A percentile compares a stretch with the other conserved stretches of the same genome.
These are phyloP conservation scores for Globisporangium cylindrosporum DNA, from an alignment of 352 stramenopile species.

Conservation along the genomic window DNA sequence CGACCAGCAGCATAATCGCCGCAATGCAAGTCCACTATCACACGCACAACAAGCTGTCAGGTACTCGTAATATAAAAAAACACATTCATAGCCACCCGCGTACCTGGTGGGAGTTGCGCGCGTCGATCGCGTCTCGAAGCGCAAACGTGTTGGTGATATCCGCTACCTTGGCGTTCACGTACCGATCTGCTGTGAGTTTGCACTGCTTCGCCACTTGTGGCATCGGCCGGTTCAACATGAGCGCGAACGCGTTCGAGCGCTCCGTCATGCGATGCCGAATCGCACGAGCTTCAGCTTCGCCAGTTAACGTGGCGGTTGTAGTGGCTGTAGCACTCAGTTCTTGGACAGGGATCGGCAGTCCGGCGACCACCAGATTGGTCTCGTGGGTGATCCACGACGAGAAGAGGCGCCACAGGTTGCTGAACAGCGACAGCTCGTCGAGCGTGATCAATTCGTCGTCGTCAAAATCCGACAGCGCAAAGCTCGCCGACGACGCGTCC, in stretches of 20 bases:
- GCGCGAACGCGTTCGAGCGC: conserved; percentile 62
- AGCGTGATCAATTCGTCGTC: conserved; percentile 68
- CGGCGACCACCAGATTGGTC: conserved; percentile 55
- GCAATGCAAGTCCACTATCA: conserved; percentile 68
- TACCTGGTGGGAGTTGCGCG: conserved; percentile 59
- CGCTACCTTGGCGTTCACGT: conserved; percentile 54
- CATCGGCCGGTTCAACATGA: conserved; percentile 56
- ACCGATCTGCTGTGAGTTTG: conserved; percentile 47
- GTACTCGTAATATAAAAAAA: conserved; percentile 5
- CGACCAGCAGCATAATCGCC: conserved; percentile 63
- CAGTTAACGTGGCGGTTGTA: background rate
- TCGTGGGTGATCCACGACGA: conserved; percentile 72
- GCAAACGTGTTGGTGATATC: conserved; percentile 52
- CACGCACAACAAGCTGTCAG: background rate
- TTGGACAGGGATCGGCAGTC: conserved; percentile 24
- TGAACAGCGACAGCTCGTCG: conserved; percentile 65
- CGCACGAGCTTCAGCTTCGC: conserved; percentile 41
- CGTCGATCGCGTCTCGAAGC: conserved; percentile 66
- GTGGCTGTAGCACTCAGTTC: conserved; percentile 2
- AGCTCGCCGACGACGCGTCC: conserved; percentile 51
- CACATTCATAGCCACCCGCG: background rate
- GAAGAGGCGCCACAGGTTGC: conserved; percentile 71
- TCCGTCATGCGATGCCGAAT: conserved; percentile 54
- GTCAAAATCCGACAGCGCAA: conserved; percentile 64
- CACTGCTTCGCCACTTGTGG: conserved; percentile 50